Base-by-base conservation (phyloP, 2,329 filamentous ascomycete genomes). In the Acrocalymma vagum region DNA sequence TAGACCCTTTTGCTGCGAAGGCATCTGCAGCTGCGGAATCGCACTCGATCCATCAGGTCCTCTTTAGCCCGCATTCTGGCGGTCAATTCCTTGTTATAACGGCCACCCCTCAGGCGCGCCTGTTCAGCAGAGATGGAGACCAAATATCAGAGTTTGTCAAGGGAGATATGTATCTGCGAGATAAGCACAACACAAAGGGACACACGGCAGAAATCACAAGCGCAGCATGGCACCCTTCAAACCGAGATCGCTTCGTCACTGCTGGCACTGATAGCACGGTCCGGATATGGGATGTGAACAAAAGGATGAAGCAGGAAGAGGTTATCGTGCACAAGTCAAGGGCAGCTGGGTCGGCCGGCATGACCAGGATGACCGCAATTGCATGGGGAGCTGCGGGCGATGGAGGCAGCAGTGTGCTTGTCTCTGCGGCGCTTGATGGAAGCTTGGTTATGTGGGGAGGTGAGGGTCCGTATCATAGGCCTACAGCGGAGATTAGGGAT, bases 131-230 rank as follows among this genome's bases (percentile, higher is more conserved):
- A 60, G 93, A 99, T 73, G 94, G 94, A 25, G 90, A 95, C 29
- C 79, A 88, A 6, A 60, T 95, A 32, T 86, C 87, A 1, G 91
- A 96, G 63, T 97, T 96, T 53, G 87, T 91, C 55, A 99, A 99
- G 72, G 94, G 94, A 29, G 94, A 99, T 67, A 97, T 97, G 92
- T 99, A 99, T 62, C 74, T 99, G 53, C 83, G 93, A 38, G 94
- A 99, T 68, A 95, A 97, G 87, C 84, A 96, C 71, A 92, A 97
- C 67, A 99, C 94, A 4, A 97, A 96, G 67, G 94, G 94, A 1
- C 94, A 99, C 71, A 85, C 96, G 36, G 92, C 92, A 4, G 94
- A 96, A 70, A 83, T 96, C 26, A 91, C 90, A 3, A 88, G 86
- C 15, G 93, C 90, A 15, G 87, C 87, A 25, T 99, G 94, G 94